Evolutionary conservation across 2,329 filamentous ascomycete species (phyloP).

Genomic region (Colletotrichum graminicola): DNA sequence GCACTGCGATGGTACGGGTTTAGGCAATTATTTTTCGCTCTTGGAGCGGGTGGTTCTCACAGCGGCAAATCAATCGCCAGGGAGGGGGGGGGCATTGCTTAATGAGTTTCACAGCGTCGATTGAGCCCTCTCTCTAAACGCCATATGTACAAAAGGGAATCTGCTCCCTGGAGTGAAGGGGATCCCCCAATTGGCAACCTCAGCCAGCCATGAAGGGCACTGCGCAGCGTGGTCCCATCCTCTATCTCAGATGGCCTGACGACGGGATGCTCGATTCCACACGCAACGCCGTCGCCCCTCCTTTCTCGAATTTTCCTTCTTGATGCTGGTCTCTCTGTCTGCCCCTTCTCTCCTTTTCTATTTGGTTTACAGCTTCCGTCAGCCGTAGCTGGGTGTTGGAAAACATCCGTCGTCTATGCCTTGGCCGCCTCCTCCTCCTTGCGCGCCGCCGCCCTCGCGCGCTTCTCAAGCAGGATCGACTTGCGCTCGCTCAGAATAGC

Average conservation of each 20-base stretch:
- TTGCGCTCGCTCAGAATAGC: conserved; percentile 83
- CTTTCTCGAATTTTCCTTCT: not conserved
- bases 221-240: conserved; percentile 7
- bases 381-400: not conserved
- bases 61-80: not conserved
- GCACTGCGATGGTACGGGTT: not conserved
- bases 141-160: conserved; percentile 32
- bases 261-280: not conserved
- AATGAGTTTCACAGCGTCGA: conserved; percentile 35
- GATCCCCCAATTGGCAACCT: conserved; percentile 1
- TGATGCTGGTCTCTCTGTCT: not conserved
- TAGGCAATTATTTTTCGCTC: not conserved
- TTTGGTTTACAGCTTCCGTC: not conserved
- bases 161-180: not conserved
- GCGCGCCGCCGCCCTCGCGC: conserved; percentile 70
- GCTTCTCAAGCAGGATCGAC: conserved; percentile 87
- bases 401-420: conserved; percentile 19
- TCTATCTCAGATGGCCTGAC: not conserved
- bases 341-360: not conserved
- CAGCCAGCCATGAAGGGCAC: not conserved
- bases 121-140: conserved; percentile 27
- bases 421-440: conserved; percentile 53
- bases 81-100: not conserved
- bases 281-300: not conserved
- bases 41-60: not conserved